A percentile compares a stretch with the other conserved stretches of the same genome.
Evolutionary conservation across 208 protist species (phyloP).

Genomic region (Acanthamoeba triangularis): DNA sequence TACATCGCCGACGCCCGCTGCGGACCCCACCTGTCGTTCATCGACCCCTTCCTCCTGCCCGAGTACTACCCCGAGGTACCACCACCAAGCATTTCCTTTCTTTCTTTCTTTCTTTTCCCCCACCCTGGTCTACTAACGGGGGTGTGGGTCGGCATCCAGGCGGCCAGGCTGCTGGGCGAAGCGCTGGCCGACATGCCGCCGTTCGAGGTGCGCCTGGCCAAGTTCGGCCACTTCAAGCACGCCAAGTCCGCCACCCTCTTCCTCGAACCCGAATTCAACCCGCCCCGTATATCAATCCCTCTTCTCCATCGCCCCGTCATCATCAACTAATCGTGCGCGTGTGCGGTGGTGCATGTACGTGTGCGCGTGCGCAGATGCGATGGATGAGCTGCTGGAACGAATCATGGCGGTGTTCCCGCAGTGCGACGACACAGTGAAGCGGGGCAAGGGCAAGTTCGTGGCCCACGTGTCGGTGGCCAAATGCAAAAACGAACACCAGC

Average conservation of each 20-base stretch:
- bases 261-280: constrained; percentile 52
- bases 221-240: constrained; percentile 53
- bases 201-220: constrained; percentile 50
- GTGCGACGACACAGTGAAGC: constrained; percentile 25
- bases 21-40: constrained; percentile 65
- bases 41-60: constrained; percentile 57
- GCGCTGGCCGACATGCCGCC: constrained; percentile 34
- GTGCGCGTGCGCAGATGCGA: neutral
- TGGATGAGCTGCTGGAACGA: neutral
- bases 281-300: neutral
- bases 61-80: neutral
- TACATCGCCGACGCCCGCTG: constrained; percentile 58
- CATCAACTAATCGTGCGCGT: no score
- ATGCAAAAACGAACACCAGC: constrained; percentile 1
- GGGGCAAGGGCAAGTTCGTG: constrained; percentile 34
- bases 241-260: constrained; percentile 49
- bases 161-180: neutral
- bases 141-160: neutral
- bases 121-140: neutral
- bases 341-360: neutral
- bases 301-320: neutral
- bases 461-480: constrained; percentile 72
- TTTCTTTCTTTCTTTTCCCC: neutral
- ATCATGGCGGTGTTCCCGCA: constrained; percentile 50
- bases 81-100: neutral